Base-by-base conservation (phyloP, 2,329 filamentous ascomycete species). In the Aspergillus quadricinctus region DNA sequence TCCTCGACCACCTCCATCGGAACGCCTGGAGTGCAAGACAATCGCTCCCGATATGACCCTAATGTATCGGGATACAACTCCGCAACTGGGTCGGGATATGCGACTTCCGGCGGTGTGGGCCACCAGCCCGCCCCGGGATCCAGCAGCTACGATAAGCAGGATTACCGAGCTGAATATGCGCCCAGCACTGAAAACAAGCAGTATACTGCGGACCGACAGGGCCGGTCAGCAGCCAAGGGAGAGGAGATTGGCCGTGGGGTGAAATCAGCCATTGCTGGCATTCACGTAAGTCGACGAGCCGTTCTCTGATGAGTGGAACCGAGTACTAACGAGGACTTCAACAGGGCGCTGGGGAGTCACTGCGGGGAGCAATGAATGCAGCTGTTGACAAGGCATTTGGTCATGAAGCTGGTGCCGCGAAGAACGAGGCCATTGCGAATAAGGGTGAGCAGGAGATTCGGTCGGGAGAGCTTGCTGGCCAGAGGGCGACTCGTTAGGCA, bases 261-360 rank as follows among this genome's bases (percentile, higher is more conserved):
- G 1, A 69, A 66, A 52, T 66, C 66, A 7, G 55, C 64, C 27
- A 59, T 65, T 11, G 72, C 73, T 21, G 67, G 68, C 5, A 57
- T 74, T 55, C 73, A 75, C 58, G 73, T 75, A 61, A 65, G 72
- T 69, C 46, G 21, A 21, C 2, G 5, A 35, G 10, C 48, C 27
- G 23, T 25, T 52, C 14, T 27, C 9, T 41, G 7, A 31, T 19
- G 35, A 19, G 27, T 54, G 17, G 14, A 7, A 17, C 17, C 48
- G 43, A 41, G 48, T 9, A 21, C 25, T 61, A 40, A 48, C 23
- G 8, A 21, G 37, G 27, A 2, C 21, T 46, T 23, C 41, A 40
- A 23, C 60, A 77, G 72, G 75, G 75, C 7, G 66, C 68, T 19
- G 75, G 75, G 5, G 75, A 78, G 57, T 69, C 70, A 3, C 61